Conservation (phyloP, 768 basidiomycete species). For the Rhizopogon vulgaris region DNA sequence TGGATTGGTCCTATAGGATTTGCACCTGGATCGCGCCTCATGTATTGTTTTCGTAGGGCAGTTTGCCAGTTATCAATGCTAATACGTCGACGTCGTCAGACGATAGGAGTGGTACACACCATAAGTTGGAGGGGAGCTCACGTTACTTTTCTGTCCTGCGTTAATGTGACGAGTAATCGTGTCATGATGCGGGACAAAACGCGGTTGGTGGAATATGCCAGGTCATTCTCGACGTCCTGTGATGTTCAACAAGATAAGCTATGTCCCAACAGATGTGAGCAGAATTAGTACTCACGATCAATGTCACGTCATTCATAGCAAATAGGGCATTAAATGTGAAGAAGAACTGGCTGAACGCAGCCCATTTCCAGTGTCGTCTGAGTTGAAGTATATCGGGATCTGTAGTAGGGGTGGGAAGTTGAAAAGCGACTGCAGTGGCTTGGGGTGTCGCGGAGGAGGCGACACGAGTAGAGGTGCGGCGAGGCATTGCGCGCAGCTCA, state of each 20-base stretch:
- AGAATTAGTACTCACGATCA: conserved; percentile 41
- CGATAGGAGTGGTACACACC: conserved; percentile 15
- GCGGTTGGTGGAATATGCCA: conserved; percentile 50
- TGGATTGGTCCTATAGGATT: conserved; percentile 62
- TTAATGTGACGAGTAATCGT: conserved; percentile 63
- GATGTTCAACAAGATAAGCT: conserved; percentile 9
- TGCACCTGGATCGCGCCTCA: conserved; percentile 60
- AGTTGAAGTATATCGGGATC: conserved; percentile 45
- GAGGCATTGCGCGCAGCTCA: conserved; percentile 47
- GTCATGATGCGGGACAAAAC: conserved; percentile 72
- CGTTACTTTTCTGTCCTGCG: conserved; percentile 78
- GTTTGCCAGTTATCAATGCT: conserved; percentile 79
- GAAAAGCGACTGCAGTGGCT: conserved; percentile 17
- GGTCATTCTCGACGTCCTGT: conserved; percentile 77
- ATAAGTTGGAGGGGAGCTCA: conserved; percentile 33
- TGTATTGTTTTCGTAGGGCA: conserved; percentile 69
- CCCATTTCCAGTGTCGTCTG: conserved; percentile 88
- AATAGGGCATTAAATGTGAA: conserved; percentile 76
- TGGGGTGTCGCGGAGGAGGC: conserved; percentile 25
- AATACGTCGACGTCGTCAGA: conserved; percentile 7
- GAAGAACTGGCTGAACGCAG: conserved; percentile 86
- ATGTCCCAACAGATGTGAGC: neutral
- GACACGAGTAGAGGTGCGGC: conserved; percentile 42
- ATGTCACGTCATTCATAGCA: conserved; percentile 61
- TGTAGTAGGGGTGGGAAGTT: conserved; percentile 21